Evolutionary conservation across 805 yeast species (phyloP).

Genomic region (Candida incommunis): DNA sequence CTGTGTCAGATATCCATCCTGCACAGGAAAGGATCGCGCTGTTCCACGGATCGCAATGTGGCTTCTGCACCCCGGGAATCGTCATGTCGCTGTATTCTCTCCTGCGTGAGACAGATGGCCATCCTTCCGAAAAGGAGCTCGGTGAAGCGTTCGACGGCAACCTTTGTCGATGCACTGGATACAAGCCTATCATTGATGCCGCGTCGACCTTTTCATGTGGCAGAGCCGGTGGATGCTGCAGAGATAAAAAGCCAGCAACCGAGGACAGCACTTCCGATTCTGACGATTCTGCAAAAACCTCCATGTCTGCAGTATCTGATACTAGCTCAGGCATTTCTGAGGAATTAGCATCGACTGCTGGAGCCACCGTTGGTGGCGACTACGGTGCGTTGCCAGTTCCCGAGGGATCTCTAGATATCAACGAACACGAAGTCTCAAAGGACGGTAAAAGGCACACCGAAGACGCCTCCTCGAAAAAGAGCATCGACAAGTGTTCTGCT

Average conservation of each 20-base stretch:
- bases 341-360: not conserved
- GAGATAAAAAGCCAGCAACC: constrained; percentile 8
- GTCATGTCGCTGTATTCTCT: constrained; percentile 34
- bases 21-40: constrained; percentile 36
- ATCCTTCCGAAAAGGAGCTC: constrained; percentile 26
- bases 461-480: constrained; percentile 5
- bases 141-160: constrained; percentile 34
- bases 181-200: constrained; percentile 35
- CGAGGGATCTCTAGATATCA: not conserved
- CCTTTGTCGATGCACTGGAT: constrained; percentile 36
- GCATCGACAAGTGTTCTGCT: not conserved
- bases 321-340: too few relatives aligned
- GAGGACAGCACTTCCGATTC: not conserved
- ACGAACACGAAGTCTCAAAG: not conserved
- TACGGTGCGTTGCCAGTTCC: not conserved
- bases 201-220: constrained; percentile 29
- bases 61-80: constrained; percentile 38
- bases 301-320: not conserved
- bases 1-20: constrained; percentile 28
- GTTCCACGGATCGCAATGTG: constrained; percentile 37
- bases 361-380: not conserved
- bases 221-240: constrained; percentile 25
- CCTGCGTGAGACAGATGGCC: constrained; percentile 26
- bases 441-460: not conserved
- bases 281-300: not conserved